Evolutionary conservation across 805 yeast genomes (phyloP).

Genomic region (Ogataea paradorogensis): DNA sequence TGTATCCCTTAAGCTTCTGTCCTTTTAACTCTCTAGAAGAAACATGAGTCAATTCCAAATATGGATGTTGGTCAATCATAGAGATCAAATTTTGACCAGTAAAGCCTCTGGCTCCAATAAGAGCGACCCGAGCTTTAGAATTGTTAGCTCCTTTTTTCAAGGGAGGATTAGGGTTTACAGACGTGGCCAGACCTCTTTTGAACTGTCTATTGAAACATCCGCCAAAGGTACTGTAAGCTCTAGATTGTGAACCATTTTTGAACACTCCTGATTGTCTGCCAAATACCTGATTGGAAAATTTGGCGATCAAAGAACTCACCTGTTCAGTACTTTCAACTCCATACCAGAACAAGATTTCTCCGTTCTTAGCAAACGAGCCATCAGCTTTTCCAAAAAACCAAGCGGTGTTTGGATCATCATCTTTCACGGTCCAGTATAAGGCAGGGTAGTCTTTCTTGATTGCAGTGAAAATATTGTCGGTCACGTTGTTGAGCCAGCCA

Average conservation of each 20-base stretch:
- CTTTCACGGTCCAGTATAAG: conserved; percentile 86
- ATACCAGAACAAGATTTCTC: conserved; percentile 91
- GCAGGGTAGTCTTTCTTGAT: conserved; percentile 69
- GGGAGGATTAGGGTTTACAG: conserved; percentile 70
- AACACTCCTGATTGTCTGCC: conserved; percentile 47
- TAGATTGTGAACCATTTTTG: conserved; percentile 40
- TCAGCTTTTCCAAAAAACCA: conserved; percentile 93
- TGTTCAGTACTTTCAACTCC: conserved; percentile 68
- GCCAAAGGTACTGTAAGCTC: conserved; percentile 26
- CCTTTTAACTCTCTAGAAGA: conserved; percentile 95
- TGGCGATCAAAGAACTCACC: conserved; percentile 60
- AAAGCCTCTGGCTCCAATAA: conserved; percentile 97
- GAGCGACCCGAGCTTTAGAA: conserved; percentile 70
- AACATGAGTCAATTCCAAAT: conserved; percentile 84
- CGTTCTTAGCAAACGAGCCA: conserved; percentile 88
- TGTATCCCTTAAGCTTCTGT: conserved; percentile 80
- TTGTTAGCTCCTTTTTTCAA: conserved; percentile 59
- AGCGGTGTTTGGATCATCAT: conserved; percentile 83
- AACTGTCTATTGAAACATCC: conserved; percentile 20
- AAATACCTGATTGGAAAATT: conserved; percentile 44
- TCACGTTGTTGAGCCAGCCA: conserved; percentile 97
- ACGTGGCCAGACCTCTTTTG: conserved; percentile 33
- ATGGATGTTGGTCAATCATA: conserved; percentile 83
- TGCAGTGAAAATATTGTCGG: conserved; percentile 88
- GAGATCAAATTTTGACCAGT: conserved; percentile 93